Conservation (phyloP, 2,329 filamentous ascomycete genomes). For the Penicillium sp. region DNA sequence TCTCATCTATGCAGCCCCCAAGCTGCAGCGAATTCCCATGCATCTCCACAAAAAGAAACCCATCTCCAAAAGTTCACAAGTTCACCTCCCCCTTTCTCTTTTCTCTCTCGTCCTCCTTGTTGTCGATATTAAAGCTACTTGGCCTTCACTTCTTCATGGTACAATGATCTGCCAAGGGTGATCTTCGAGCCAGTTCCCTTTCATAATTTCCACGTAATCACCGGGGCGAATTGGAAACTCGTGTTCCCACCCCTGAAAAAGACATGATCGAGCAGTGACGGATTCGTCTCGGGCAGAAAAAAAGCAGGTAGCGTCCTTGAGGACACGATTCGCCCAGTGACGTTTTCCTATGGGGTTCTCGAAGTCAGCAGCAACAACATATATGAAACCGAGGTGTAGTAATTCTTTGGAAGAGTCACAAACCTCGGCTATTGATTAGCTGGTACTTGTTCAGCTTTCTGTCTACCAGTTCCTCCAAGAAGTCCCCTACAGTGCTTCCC, state of each 20-base stretch:
- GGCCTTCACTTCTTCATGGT: background rate
- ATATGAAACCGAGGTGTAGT: too few species aligned
- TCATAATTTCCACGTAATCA: background rate
- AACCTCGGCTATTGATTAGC: constrained; percentile 1
- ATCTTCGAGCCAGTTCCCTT: background rate
- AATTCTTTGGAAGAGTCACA: too few species aligned
- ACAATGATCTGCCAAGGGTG: background rate
- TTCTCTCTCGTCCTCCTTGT: background rate
- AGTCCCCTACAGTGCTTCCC: background rate
- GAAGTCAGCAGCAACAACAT: too few species aligned
- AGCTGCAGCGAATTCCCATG: background rate
- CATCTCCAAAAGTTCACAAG: background rate
- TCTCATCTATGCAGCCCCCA: background rate
- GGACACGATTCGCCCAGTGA: background rate
- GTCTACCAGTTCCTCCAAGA: constrained; percentile 1
- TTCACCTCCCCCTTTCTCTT: too few species aligned
- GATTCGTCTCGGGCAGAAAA: background rate
- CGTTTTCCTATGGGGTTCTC: background rate
- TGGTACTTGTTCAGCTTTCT: constrained; percentile 7
- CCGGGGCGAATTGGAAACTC: constrained; percentile 8
- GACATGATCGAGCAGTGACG: background rate
- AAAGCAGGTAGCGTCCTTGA: background rate
- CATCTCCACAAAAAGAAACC: background rate
- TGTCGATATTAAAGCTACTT: background rate
- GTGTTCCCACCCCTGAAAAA: constrained; percentile 2